phyloP scores from a whole-genome alignment of 306 rosid genomes.

The Abrus precatorius region DNA sequence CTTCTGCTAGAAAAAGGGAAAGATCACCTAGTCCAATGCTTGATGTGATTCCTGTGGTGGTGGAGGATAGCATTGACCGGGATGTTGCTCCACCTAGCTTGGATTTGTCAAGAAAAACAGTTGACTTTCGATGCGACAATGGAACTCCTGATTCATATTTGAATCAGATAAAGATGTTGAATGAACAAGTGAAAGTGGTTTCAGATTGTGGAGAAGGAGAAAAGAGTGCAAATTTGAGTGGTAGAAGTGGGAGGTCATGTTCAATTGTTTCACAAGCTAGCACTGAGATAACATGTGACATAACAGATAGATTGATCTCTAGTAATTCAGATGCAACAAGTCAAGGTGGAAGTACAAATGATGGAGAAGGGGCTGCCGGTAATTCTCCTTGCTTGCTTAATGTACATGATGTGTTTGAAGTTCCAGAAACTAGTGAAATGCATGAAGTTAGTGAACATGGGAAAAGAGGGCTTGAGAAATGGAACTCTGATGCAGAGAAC shows the following conservation, averaged over 20 bases:
- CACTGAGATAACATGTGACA: conserved; percentile 31
- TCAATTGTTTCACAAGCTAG: conserved; percentile 50
- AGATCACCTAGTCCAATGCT: conserved; percentile 51
- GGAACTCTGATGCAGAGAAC: conserved; percentile 48
- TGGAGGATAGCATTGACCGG: conserved; percentile 50
- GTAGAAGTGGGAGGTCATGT: conserved; percentile 48
- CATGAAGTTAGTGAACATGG: conserved; percentile 34
- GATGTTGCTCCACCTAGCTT: conserved; percentile 49
- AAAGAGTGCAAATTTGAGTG: conserved; percentile 43
- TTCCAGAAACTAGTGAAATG: conserved; percentile 55
- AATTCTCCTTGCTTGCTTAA: conserved; percentile 49
- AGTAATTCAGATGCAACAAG: conserved; percentile 43
- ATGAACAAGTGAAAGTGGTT: conserved; percentile 73
- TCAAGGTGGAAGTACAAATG: conserved; percentile 23
- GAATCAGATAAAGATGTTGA: conserved; percentile 66
- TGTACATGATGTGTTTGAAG: conserved; percentile 79
- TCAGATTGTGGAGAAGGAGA: conserved; percentile 60
- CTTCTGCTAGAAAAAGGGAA: conserved; percentile 44
- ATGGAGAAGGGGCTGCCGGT: conserved; percentile 38
- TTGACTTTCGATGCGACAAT: conserved; percentile 10
- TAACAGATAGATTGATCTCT: conserved; percentile 40
- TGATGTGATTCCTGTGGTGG: conserved; percentile 40
- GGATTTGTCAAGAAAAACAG: conserved; percentile 50
- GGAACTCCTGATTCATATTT: conserved; percentile 60
- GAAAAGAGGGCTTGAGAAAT: conserved; percentile 43